These are phyloP conservation scores for Rhodotorula kratochvilovae DNA, from an alignment of 768 basidiomycete species.

Conservation along the genomic window DNA sequence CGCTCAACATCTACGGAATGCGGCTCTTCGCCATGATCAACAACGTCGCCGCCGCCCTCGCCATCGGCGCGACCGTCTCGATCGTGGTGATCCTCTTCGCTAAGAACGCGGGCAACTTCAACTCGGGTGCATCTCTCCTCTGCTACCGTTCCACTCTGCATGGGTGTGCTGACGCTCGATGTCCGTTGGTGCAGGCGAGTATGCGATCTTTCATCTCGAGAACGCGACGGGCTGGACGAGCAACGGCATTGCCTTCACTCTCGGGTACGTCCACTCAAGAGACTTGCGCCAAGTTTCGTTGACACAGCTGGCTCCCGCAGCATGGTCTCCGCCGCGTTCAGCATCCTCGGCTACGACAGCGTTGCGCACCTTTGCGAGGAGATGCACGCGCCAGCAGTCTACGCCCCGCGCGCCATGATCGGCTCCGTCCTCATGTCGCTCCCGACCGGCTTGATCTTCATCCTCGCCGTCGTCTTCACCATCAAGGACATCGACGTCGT, in stretches of 20 bases:
- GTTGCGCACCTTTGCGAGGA: slow-evolving; percentile 7
- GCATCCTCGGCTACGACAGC: slow-evolving; percentile 1
- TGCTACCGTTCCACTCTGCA: too few species aligned
- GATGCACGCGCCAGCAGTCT: slow-evolving; percentile 19
- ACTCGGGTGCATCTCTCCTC: slow-evolving; percentile 5
- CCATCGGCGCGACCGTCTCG: background rate
- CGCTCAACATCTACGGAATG: slow-evolving; percentile 30
- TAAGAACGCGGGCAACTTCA: background rate
- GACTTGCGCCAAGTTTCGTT: background rate
- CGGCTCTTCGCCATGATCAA: slow-evolving; percentile 4
- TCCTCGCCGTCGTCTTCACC: slow-evolving; percentile 37
- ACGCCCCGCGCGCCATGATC: slow-evolving; percentile 39
- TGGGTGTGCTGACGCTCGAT: too few species aligned
- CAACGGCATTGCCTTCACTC: background rate
- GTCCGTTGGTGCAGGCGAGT: slow-evolving; percentile 16
- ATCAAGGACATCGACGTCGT: slow-evolving; percentile 27
- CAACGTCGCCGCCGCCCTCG: background rate
- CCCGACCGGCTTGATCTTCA: slow-evolving; percentile 23
- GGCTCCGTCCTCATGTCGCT: slow-evolving; percentile 23
- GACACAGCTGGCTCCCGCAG: background rate
- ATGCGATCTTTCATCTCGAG: slow-evolving; percentile 32
- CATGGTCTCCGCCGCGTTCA: background rate
- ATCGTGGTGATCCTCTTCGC: background rate
- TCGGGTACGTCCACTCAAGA: background rate
- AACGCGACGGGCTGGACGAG: slow-evolving; percentile 40